Evolutionary conservation across 331 rosid genomes (phyloP), one percentile per base, ranked within the genome.

Genomic region (Stylosanthes scabra): DNA sequence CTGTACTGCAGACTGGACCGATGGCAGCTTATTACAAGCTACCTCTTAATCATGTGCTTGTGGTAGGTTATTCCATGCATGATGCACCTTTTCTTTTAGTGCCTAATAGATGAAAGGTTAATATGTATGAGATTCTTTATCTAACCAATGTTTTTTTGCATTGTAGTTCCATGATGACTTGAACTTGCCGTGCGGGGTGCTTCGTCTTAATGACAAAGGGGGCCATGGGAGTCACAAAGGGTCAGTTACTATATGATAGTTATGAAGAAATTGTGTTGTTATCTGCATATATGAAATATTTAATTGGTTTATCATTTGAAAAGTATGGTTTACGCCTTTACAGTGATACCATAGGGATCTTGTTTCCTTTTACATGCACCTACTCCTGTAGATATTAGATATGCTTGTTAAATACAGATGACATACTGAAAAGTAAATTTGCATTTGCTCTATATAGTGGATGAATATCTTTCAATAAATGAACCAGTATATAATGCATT

Each of bases 21-120:
- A 86, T 95, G 70, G 97, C 93, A 58, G 97, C 97, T 72, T 92
- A 95, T 81, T 95, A 88, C 78, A 95, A 95, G 83, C 89, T 95
- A 16, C 90, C 99, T 54, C 96, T 90, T 13, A 84, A 82, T 81
- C 97, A 89, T 8, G 99, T 90, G 65, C 85, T 92, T 56, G 93
- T 95, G 91, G 97, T 95, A 82, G 71, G 76, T 81, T 37, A 37
- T 40, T 60, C 42, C 56, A 59, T 59, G 39, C 25, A 60, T 47
- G 7, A 60, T 45, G 9, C 10, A 27, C 20, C 45, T 12, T 66
- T 25, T 6, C 27, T 80, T 82, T 47, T 44, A 59, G 37, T 34
- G 9, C 65, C 66, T 34, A 42, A 49, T 42, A 47, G n/a, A 64
- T 61, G 49, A 64, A n/a, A 31, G 59, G 54, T 31, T 61, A 44